Percentiles rank a stretch among this genome's conserved stretches.
These are phyloP conservation scores for Aspergillus cristatus DNA, from an alignment of 495 filamentous ascomycete species.

Conservation along the genomic window DNA sequence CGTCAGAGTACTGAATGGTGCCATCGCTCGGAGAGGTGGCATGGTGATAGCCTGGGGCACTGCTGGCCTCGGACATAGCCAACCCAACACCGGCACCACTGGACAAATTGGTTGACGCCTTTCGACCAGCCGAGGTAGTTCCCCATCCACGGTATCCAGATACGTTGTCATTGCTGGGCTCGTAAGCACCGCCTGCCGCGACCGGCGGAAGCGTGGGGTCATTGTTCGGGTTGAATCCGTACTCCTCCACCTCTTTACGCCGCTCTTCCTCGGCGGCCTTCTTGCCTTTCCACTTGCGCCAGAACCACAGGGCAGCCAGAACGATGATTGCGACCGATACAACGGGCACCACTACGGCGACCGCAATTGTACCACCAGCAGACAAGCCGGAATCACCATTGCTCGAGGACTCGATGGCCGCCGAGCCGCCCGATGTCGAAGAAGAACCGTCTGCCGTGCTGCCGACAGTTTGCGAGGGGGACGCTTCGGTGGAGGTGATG, in stretches of 20 bases:
- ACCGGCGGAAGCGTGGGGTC: slow-evolving; percentile 73
- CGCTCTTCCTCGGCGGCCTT: slow-evolving; percentile 81
- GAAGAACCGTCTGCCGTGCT: slow-evolving; percentile 14
- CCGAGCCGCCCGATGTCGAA: slow-evolving; percentile 19
- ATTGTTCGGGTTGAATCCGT: slow-evolving; percentile 90
- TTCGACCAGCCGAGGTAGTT: slow-evolving; percentile 70
- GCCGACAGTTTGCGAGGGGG: slow-evolving; percentile 9
- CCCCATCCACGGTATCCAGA: slow-evolving; percentile 94
- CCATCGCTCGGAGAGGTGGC: slow-evolving; percentile 59
- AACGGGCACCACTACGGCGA: slow-evolving; percentile 91
- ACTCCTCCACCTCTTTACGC: slow-evolving; percentile 92
- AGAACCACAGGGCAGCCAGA: slow-evolving; percentile 67
- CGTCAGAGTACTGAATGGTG: slow-evolving; percentile 57
- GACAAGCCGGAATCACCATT: slow-evolving; percentile 40
- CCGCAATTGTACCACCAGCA: slow-evolving; percentile 64
- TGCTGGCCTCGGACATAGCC: slow-evolving; percentile 63
- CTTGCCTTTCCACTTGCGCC: slow-evolving; percentile 74
- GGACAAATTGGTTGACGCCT: slow-evolving; percentile 80
- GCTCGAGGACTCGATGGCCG: slow-evolving; percentile 16
- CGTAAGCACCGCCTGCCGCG: slow-evolving; percentile 39
- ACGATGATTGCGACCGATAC: slow-evolving; percentile 78
- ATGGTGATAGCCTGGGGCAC: slow-evolving; percentile 47
- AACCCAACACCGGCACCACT: slow-evolving; percentile 59
- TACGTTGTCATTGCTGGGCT: slow-evolving; percentile 56
- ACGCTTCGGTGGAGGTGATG: slow-evolving; percentile 23